These are phyloP conservation scores for Botrytis hyacinthi DNA, from an alignment of 2,329 filamentous ascomycete genomes.

Conservation along the genomic window DNA sequence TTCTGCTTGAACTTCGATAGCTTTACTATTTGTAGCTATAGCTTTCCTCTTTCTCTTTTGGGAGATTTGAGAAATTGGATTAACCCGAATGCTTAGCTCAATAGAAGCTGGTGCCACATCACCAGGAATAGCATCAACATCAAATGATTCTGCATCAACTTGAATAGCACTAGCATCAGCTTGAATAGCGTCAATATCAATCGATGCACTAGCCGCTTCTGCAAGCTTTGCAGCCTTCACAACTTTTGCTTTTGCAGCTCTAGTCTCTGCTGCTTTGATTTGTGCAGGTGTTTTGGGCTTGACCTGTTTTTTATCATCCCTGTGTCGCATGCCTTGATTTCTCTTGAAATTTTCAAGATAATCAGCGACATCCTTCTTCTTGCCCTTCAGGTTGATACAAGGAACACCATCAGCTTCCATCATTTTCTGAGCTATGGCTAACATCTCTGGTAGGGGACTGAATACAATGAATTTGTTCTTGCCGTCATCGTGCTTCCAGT, in stretches of 20 bases:
- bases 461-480: not conserved
- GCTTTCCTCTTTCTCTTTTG: not conserved
- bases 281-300: not conserved
- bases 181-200: not conserved
- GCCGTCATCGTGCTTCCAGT: conserved; percentile 3
- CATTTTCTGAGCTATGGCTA: not conserved
- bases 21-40: not conserved
- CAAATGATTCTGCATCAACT: not conserved
- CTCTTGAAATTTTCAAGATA: conserved; percentile 6
- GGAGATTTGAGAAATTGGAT: not conserved
- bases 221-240: not conserved
- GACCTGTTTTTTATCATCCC: not conserved
- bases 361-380: not conserved
- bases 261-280: not conserved
- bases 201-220: not conserved
- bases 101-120: not conserved
- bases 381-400: not conserved
- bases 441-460: not conserved
- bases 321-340: not conserved
- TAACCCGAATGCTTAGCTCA: not conserved
- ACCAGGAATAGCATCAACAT: not conserved
- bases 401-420: conserved; percentile 3
- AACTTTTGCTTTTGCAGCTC: not conserved
- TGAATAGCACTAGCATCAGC: not conserved
- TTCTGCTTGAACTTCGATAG: not conserved